Conservation (phyloP, 331 rosid species). For the Quercus tomentella region DNA sequence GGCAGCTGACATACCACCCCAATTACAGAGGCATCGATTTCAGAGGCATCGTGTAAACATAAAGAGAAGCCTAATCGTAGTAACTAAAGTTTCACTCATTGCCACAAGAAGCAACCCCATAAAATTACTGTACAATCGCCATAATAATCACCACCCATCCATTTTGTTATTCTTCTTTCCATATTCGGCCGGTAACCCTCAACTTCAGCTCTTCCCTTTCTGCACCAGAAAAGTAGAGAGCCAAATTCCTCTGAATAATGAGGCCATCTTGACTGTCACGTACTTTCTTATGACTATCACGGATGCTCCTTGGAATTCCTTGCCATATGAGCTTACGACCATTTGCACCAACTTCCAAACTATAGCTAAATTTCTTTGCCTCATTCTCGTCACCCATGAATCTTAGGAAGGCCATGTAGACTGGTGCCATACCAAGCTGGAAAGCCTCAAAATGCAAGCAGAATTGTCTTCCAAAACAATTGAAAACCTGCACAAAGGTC, state of each 20-base stretch:
- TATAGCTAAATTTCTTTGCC: slow-evolving; percentile 78
- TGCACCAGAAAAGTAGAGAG: slow-evolving; percentile 87
- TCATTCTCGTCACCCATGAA: slow-evolving; percentile 95
- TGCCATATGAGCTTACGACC: slow-evolving; percentile 92
- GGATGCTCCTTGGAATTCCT: slow-evolving; percentile 93
- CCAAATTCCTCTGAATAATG: slow-evolving; percentile 80
- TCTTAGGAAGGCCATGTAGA: slow-evolving; percentile 87
- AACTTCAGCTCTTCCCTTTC: slow-evolving; percentile 77
- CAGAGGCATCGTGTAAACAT: not conserved
- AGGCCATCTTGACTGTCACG: slow-evolving; percentile 96
- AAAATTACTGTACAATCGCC: slow-evolving; percentile 23
- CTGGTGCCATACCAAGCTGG: slow-evolving; percentile 76
- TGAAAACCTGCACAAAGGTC: slow-evolving; percentile 60
- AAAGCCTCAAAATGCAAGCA: slow-evolving; percentile 98
- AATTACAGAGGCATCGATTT: not conserved
- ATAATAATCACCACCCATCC: slow-evolving; percentile 1
- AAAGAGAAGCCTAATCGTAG: slow-evolving; percentile 11
- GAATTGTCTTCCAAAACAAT: slow-evolving; percentile 81
- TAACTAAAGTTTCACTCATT: slow-evolving; percentile 22
- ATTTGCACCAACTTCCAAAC: slow-evolving; percentile 86
- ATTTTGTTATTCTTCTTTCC: slow-evolving; percentile 81
- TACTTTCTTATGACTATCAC: slow-evolving; percentile 77
- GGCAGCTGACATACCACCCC: not conserved
- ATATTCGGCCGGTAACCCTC: slow-evolving; percentile 92
- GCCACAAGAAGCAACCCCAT: slow-evolving; percentile 9